Evolutionary conservation across 176 grass and related monocot genomes (phyloP).

Genomic region (Thalia dealbata): DNA sequence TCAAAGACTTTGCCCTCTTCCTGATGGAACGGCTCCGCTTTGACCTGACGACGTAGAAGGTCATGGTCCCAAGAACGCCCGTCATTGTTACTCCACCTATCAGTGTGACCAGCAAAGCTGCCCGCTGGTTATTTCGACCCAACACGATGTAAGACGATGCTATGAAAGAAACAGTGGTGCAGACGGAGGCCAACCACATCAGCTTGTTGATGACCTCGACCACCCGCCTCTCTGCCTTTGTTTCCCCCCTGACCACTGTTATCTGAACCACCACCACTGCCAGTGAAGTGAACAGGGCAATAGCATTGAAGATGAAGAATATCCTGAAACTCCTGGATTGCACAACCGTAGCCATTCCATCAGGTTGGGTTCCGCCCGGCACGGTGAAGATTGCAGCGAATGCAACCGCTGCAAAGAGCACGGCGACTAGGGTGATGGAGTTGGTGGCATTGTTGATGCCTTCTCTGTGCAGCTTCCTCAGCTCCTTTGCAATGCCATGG

Average conservation of each 20-base stretch:
- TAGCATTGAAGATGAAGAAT: constrained; percentile 4
- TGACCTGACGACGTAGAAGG: constrained; percentile 4
- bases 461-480: constrained; percentile 12
- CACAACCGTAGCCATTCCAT: not conserved
- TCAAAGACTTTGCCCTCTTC: constrained; percentile 1
- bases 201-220: constrained; percentile 9
- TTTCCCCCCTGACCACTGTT: constrained; percentile 8
- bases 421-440: constrained; percentile 5
- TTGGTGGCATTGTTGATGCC: constrained; percentile 18
- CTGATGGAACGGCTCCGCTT: constrained; percentile 1
- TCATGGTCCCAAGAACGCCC: constrained; percentile 14
- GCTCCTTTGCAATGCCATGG: constrained; percentile 8
- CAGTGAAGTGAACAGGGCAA: constrained; percentile 11
- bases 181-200: constrained; percentile 5
- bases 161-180: constrained; percentile 6
- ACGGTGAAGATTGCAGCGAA: constrained; percentile 5
- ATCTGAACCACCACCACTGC: constrained; percentile 15
- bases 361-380: not conserved
- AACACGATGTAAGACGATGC: constrained; percentile 8
- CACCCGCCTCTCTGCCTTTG: constrained; percentile 11
- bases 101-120: not conserved
- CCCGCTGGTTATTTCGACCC: constrained; percentile 1
- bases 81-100: constrained; percentile 4
- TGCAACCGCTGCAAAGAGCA: constrained; percentile 13
- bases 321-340: not conserved